Base-by-base conservation (phyloP, 345 rosid genomes). In the Anastatica hierochuntica region DNA sequence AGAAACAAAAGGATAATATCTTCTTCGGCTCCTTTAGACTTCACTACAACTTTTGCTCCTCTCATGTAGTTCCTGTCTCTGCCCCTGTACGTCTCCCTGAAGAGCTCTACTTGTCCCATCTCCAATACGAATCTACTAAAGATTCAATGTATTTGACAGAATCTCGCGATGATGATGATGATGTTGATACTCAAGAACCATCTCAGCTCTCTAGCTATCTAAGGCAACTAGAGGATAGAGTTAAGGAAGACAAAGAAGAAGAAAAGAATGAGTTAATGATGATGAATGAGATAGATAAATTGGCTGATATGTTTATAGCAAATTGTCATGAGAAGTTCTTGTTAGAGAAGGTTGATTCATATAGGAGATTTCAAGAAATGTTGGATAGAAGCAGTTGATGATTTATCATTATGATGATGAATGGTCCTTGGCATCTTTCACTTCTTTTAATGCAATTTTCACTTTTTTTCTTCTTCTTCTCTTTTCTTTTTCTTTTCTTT, bases 281-380 rank as follows among this genome's bases (percentile, higher is more conserved):
- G 47, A 58, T 49, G 16, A 78, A 81, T 48, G 90, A 92, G 67
- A 88, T 92, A 26, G 96, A 92, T 71, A 56, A 60, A 63, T 52
- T 88, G 10, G 98, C 98, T 2, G 96, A 92, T 41, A 46, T 53
- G 81, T 92, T 92, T 49, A 92, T 92, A 14, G 90, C 94, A 15
- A 70, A 46, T 37, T 81, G 90, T 67, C 96, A 79, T 66, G 94
- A 92, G 70, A 88, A 85, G 75, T 88, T 88, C 70, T 68, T 58
- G 57, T 58, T 88, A 77, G 98, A 88, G 95, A 92, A 92, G 76
- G 86, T 81, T 56, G 98, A 92, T 69, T 92, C 98, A 1, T 75
- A 81, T 51, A 85, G 98, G 78, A 88, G 88, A 74, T 92, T 76
- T 48, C 90, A 88, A 30, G 90, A 83, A 26, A 83, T 72, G 90